Conservation (phyloP, 1,284 basidiomycete genomes). For the Coniferiporia sulphurascens region DNA sequence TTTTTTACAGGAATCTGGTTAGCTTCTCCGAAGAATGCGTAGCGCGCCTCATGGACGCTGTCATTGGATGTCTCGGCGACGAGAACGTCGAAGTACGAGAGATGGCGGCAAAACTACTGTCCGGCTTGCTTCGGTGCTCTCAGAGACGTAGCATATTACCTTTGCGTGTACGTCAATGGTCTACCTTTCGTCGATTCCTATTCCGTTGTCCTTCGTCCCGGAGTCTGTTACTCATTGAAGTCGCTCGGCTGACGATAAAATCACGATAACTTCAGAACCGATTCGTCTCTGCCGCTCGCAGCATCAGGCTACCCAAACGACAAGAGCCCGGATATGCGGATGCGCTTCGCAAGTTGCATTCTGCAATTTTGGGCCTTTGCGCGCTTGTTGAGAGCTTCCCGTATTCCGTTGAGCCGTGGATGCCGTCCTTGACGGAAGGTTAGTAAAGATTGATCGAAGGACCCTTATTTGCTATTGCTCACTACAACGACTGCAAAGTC, state of each 20-base stretch:
- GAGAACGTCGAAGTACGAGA: slow-evolving; percentile 93
- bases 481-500: slow-evolving; percentile 35
- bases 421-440: slow-evolving; percentile 75
- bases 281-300: slow-evolving; percentile 63
- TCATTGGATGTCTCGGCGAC: slow-evolving; percentile 81
- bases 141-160: slow-evolving; percentile 85
- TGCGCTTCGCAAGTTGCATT: slow-evolving; percentile 76
- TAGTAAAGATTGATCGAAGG: neutral
- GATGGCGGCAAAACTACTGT: slow-evolving; percentile 88
- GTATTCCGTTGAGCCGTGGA: slow-evolving; percentile 75
- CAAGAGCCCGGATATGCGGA: slow-evolving; percentile 71
- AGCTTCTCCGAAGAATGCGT: slow-evolving; percentile 65
- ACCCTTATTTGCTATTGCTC: neutral
- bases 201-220: neutral
- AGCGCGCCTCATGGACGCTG: slow-evolving; percentile 70
- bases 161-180: slow-evolving; percentile 57
- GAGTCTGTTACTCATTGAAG: neutral
- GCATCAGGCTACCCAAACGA: slow-evolving; percentile 66
- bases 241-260: neutral
- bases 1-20: slow-evolving; percentile 84
- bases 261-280: slow-evolving; percentile 52
- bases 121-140: slow-evolving; percentile 89
- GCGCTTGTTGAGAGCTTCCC: slow-evolving; percentile 75
- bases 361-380: slow-evolving; percentile 88
- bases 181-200: slow-evolving; percentile 4